phyloP scores from a whole-genome alignment of 495 filamentous ascomycete species.

The Xylaria nigripes region DNA sequence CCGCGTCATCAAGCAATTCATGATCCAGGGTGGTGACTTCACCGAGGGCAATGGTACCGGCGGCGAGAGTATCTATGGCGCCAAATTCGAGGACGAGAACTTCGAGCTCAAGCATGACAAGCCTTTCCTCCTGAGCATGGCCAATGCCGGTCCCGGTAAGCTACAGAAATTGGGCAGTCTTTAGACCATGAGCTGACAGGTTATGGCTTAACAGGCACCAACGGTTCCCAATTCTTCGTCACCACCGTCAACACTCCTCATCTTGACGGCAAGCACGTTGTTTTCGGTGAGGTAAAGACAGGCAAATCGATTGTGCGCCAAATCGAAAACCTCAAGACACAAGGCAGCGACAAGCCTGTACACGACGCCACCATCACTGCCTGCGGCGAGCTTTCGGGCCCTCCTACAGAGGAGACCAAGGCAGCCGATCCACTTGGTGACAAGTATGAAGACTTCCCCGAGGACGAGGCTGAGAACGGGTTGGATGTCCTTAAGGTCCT shows the following conservation, averaged over 20 bases:
- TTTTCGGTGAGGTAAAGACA: slow-evolving; percentile 90
- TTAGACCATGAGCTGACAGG: slow-evolving; percentile 8
- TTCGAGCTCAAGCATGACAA: slow-evolving; percentile 89
- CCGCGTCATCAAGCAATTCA: slow-evolving; percentile 95
- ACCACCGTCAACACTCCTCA: slow-evolving; percentile 92
- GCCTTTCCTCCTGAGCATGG: slow-evolving; percentile 93
- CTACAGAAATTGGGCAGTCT: slow-evolving; percentile 2
- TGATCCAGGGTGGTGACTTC: slow-evolving; percentile 99
- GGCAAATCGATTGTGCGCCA: slow-evolving; percentile 87
- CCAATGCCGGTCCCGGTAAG: slow-evolving; percentile 90
- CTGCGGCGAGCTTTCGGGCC: slow-evolving; percentile 75
- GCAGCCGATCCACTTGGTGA: slow-evolving; percentile 75
- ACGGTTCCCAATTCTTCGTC: slow-evolving; percentile 97
- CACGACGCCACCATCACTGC: slow-evolving; percentile 66
- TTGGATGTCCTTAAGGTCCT: slow-evolving; percentile 57
- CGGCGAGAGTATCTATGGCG: slow-evolving; percentile 95
- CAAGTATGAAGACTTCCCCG: slow-evolving; percentile 91
- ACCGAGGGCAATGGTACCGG: slow-evolving; percentile 90
- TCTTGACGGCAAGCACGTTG: slow-evolving; percentile 93
- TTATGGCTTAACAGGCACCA: slow-evolving; percentile 50
- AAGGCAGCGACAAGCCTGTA: slow-evolving; percentile 67
- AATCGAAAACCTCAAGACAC: slow-evolving; percentile 79
- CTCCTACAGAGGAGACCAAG: slow-evolving; percentile 56
- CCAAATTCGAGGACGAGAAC: slow-evolving; percentile 97
- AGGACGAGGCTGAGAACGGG: slow-evolving; percentile 54